Evolutionary conservation across 2,329 filamentous ascomycete species (phyloP), one percentile per base, ranked within the genome.

Genomic region (Sporothrix curviconia): DNA sequence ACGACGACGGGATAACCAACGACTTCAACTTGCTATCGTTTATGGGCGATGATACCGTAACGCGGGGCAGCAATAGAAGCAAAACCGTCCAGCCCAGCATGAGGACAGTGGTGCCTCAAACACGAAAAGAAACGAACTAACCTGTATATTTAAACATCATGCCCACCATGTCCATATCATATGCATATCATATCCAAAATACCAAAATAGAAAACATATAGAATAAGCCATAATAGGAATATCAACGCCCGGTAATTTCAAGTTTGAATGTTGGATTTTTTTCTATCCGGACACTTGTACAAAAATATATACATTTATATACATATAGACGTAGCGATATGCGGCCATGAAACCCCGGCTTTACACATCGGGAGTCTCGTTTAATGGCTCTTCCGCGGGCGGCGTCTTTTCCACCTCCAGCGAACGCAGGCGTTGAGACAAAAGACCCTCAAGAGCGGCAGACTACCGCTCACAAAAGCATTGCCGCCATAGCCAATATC

Each of bases 341-440:
- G n/a, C n/a, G n/a, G n/a, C n/a, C n/a, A n/a, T n/a, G n/a, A n/a
- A n/a, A n/a, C n/a, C n/a, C n/a, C n/a, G 25, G 7, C 7, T 15
- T 40, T 14, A 53, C 4, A 15, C 39, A 15, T 24, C 49, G 30
- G 50, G 11, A 6, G n/a, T 36, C 14, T 36, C 25, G 25, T 36
- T 36, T n/a, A 14, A 14, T 2, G 39, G 8, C 24, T 37, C 37
- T 3, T 53, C 55, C 1, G 12, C 9, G 7, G n/a, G 2, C 28
- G n/a, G 4, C 8, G 19, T 32, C 39, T 30, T 55, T 58, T 77
- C 70, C 24, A 77, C 76, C 37, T 83, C 86, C 6, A 89, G 71
- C 6, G 82, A 81, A 62, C 83, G 79, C 44, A 92, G 72, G 57
- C 84, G 79, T 67, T 83, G 83, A 11, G 89, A 89, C 15, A 94